Conservation (phyloP, 2,329 filamentous ascomycete species). For the Waltergamsia citrina region DNA sequence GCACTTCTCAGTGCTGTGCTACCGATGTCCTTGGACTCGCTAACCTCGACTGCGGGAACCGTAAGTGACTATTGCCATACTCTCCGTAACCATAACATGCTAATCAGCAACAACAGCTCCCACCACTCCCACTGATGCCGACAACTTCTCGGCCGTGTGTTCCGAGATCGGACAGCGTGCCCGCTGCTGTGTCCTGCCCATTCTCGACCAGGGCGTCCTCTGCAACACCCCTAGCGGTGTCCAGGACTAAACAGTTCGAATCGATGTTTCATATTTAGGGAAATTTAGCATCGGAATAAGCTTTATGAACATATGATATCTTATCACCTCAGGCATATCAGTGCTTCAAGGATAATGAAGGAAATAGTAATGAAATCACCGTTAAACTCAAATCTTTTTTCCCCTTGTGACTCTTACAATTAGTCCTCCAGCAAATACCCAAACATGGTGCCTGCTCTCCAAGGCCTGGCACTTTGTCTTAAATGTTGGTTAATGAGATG, state of each 20-base stretch:
- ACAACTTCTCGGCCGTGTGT: constrained; percentile 35
- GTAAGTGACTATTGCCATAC: constrained; percentile 23
- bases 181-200: constrained; percentile 47
- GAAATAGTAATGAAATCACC: too few species aligned
- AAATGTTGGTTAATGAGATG: too few species aligned
- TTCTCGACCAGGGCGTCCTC: constrained; percentile 25
- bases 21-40: constrained; percentile 48
- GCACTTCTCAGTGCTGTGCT: constrained; percentile 44
- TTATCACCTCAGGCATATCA: too few species aligned
- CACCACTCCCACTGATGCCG: constrained; percentile 13
- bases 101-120: constrained; percentile 27
- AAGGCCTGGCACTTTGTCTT: too few species aligned
- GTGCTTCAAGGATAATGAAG: neutral
- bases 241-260: constrained; percentile 10
- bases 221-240: constrained; percentile 19
- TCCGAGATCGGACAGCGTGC: constrained; percentile 40
- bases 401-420: neutral
- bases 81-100: constrained; percentile 10
- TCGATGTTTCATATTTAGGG: too few species aligned
- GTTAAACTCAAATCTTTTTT: too few species aligned
- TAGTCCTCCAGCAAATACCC: too few species aligned
- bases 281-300: neutral
- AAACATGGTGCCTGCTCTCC: too few species aligned
- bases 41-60: constrained; percentile 42
- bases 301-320: too few species aligned